These are phyloP conservation scores for Vachellia collinsii DNA, from an alignment of 306 rosid genomes.

Conservation along the genomic window DNA sequence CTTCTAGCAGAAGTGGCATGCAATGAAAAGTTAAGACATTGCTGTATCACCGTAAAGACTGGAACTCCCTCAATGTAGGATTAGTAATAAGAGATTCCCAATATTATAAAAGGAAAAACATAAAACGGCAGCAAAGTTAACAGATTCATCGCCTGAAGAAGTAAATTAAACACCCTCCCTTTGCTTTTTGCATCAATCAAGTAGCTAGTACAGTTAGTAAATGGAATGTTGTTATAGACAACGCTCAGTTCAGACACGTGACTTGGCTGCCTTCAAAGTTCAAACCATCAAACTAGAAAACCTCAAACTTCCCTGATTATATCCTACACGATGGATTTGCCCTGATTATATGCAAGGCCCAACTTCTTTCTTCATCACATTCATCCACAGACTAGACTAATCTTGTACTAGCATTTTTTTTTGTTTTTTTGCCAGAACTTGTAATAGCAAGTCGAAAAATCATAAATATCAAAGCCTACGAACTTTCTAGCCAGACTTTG, in stretches of 20 bases:
- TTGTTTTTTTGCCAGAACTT: not conserved
- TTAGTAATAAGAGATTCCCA: not conserved
- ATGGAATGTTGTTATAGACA: not conserved
- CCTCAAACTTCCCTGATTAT: not conserved
- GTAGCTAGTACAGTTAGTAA: not conserved
- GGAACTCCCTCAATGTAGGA: not conserved
- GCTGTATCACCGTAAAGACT: not conserved
- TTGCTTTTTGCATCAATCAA: not conserved
- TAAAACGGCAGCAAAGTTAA: not conserved
- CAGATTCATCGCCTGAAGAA: not conserved
- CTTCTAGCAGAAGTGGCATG: not conserved
- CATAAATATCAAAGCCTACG: constrained; percentile 7
- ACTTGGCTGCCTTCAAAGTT: not conserved
- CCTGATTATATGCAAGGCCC: not conserved
- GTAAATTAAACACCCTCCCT: not conserved
- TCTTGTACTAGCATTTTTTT: not conserved
- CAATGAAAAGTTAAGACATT: not conserved
- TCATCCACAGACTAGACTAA: not conserved
- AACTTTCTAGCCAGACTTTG: constrained; percentile 8
- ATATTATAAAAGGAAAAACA: not conserved
- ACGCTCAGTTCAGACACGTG: not conserved
- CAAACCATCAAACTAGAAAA: not conserved
- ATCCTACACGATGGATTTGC: not conserved
- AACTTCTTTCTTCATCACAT: not conserved
- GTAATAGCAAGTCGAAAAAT: not conserved